Conservation (phyloP, 495 filamentous ascomycete species). For the Trichocladium antarcticum region DNA sequence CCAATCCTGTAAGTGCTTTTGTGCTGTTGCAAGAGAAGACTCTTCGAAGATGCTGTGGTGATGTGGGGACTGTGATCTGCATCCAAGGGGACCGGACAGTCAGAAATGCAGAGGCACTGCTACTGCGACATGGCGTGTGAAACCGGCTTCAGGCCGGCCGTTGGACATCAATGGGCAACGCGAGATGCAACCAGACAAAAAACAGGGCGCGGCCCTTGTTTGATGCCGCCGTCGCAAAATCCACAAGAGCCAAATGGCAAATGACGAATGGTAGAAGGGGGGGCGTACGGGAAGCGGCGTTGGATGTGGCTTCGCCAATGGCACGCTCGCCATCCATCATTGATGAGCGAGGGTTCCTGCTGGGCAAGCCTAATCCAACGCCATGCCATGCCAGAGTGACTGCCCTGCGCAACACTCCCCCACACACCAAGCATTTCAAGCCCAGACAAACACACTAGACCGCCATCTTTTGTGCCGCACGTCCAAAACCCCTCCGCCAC, state of each 20-base stretch:
- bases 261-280: constrained; percentile 4
- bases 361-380: constrained; percentile 15
- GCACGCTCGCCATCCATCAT: constrained; percentile 1
- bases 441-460: not conserved
- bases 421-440: not conserved
- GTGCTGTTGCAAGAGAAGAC: not conserved
- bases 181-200: not conserved
- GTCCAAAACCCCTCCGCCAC: constrained; percentile 2
- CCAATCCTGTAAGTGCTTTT: no score
- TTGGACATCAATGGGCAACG: not conserved
- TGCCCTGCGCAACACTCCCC: not conserved
- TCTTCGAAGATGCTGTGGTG: not conserved
- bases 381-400: constrained; percentile 1
- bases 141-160: not conserved
- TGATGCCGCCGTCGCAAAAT: not conserved
- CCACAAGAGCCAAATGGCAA: not conserved
- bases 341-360: not conserved
- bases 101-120: not conserved
- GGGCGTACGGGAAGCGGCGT: no score
- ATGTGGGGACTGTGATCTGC: not conserved
- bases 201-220: not conserved
- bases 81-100: not conserved
- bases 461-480: not conserved
- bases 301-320: constrained; percentile 14
- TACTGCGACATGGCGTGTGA: not conserved